Evolutionary conservation across 805 yeast genomes (phyloP).

Genomic region (Wickerhamomyces strasburgensis): DNA sequence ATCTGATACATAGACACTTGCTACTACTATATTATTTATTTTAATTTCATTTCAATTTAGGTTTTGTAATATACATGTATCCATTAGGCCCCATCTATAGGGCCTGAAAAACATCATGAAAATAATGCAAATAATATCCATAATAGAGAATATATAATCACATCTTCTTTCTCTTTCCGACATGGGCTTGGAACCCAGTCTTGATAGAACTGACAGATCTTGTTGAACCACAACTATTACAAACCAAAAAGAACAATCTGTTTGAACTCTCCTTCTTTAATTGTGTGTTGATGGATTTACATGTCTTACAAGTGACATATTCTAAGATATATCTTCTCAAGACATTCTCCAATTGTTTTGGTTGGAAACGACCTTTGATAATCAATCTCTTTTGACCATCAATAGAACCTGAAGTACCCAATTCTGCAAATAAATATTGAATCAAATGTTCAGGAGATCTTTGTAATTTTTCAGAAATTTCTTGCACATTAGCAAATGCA

Average conservation of each 20-base stretch:
- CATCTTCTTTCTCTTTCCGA: conserved; percentile 80
- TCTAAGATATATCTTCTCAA: conserved; percentile 94
- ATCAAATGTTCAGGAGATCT: conserved; percentile 96
- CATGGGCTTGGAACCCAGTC: conserved; percentile 99
- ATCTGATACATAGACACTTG: not conserved
- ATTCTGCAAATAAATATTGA: conserved; percentile 94
- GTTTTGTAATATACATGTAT: not conserved
- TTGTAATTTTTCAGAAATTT: conserved; percentile 88
- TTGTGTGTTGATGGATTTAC: conserved; percentile 96
- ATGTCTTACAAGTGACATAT: conserved; percentile 97
- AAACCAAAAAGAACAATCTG: conserved; percentile 94
- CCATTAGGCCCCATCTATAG: not conserved
- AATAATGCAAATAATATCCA: too few relatives aligned
- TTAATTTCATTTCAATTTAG: conserved; percentile 1
- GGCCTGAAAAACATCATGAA: not conserved
- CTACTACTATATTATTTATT: not conserved
- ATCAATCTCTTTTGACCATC: conserved; percentile 97
- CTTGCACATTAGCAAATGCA: conserved; percentile 92
- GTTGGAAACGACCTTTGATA: conserved; percentile 97
- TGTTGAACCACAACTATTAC: conserved; percentile 97
- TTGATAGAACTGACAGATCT: conserved; percentile 96
- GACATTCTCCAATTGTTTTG: conserved; percentile 94
- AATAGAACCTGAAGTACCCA: conserved; percentile 99
- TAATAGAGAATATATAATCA: too few relatives aligned
- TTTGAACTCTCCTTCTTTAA: conserved; percentile 92